Percentiles rank a stretch among this genome's conserved stretches.
Conservation (phyloP, 2,329 filamentous ascomycete genomes). For the Aspergillus clavatus region DNA sequence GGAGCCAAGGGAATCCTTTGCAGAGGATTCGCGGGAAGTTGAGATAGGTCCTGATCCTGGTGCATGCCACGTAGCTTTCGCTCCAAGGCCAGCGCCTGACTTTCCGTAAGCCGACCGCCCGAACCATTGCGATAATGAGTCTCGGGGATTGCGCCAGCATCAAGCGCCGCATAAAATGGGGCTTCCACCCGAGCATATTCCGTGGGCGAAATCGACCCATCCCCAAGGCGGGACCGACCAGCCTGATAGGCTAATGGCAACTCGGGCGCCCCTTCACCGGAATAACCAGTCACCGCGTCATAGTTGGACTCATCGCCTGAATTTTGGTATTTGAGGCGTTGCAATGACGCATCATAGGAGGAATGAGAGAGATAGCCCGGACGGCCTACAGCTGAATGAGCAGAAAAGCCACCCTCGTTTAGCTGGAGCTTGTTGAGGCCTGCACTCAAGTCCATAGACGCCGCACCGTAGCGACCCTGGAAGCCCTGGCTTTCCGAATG, state of each 20-base stretch:
- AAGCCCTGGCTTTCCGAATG: conserved; percentile 36
- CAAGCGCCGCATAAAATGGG: conserved; percentile 43
- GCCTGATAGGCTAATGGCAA: conserved; percentile 35
- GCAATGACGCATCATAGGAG: conserved; percentile 45
- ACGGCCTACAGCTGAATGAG: conserved; percentile 26
- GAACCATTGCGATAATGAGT: conserved; percentile 43
- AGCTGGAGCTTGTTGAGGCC: conserved; percentile 35
- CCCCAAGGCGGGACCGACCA: conserved; percentile 38
- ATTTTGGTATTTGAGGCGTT: conserved; percentile 40
- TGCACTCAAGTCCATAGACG: conserved; percentile 28
- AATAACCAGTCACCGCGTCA: conserved; percentile 22
- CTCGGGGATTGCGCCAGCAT: conserved; percentile 37
- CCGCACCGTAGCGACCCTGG: conserved; percentile 25
- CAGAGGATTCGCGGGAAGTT: conserved; percentile 22
- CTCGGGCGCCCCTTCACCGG: conserved; percentile 26
- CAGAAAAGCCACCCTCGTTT: conserved; percentile 30
- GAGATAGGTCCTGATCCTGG: conserved; percentile 36
- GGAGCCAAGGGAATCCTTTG: conserved; percentile 29
- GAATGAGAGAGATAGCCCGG: conserved; percentile 29
- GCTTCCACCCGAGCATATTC: conserved; percentile 45
- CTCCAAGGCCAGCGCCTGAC: conserved; percentile 44
- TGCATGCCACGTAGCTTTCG: conserved; percentile 48
- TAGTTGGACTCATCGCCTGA: conserved; percentile 26
- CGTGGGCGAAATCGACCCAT: conserved; percentile 43
- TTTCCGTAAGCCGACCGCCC: conserved; percentile 39